Evolutionary conservation across 2,329 filamentous ascomycete genomes (phyloP), one percentile per base, ranked within the genome.

Genomic region (Fusarium nisikadoi): DNA sequence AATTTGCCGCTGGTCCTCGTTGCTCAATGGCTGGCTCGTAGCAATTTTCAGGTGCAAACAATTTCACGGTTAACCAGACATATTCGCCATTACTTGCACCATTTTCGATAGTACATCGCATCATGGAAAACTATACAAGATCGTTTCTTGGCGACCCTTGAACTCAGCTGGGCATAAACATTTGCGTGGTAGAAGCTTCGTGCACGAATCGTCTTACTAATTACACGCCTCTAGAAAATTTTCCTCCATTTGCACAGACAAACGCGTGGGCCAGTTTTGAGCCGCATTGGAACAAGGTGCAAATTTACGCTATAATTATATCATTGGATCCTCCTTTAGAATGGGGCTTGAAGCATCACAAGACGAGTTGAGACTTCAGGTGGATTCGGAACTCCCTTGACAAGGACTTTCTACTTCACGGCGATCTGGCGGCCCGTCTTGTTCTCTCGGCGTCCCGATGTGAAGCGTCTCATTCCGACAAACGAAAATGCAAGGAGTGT

Each of bases 231-330:
- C 33, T 27, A 29, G 50, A 71, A 54, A 68, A 63, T 29, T 46
- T 67, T 68, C 56, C 61, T 49, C 45, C 49, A 27, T 46, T 68
- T 50, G 67, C 52, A 53, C 35, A 60, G 35, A 49, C 53, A 62
- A 38, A 53, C 41, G 58, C 62, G 33, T 46, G 63, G 71, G 14
- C 63, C 62, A 68, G 49, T 68, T 68, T 73, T 73, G 75, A 76
- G 75, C 75, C 75, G 73, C 75, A 76, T 69, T 64, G 57, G 57
- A 64, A 73, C 52, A 69, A 63, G 74, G 61, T 68, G 70, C 66
- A 70, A 71, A 63, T 64, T 76, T 75, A 76, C 74, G 73, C 73
- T 75, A 76, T 76, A 73, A 76, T 76, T 76, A 76, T 76, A 72
- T 62, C 65, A 76, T 68, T 36, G 73, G 62, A 74, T 75, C 73